Evolutionary conservation across 23 red algal genomes (phyloP).

Genomic region (Gracilaria vermiculophylla): DNA sequence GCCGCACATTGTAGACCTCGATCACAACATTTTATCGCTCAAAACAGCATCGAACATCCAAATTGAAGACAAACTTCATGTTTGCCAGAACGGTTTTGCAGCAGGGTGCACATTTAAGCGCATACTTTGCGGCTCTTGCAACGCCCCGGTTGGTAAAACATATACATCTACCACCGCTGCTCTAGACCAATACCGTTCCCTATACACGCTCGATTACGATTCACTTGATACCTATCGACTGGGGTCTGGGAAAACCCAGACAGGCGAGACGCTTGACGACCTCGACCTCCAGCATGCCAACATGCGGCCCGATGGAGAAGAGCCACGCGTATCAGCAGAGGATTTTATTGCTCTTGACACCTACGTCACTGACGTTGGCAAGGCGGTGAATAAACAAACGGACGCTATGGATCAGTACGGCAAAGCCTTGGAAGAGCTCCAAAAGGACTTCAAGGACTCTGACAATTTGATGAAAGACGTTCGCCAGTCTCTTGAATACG

Average conservation of each 20-base stretch:
- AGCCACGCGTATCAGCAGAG: neutral
- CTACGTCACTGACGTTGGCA: slow-evolving; percentile 29
- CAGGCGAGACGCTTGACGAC: neutral
- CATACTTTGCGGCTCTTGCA: slow-evolving; percentile 24
- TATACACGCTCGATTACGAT: slow-evolving; percentile 39
- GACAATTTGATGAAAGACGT: slow-evolving; percentile 23
- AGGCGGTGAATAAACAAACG: slow-evolving; percentile 24
- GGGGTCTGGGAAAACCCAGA: slow-evolving; percentile 22
- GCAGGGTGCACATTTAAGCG: slow-evolving; percentile 32
- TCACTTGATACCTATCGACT: slow-evolving; percentile 33
- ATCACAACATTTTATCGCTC: slow-evolving; percentile 24
- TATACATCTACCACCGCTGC: slow-evolving; percentile 34
- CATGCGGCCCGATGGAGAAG: neutral
- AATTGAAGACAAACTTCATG: slow-evolving; percentile 1
- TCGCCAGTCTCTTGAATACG: slow-evolving; percentile 18
- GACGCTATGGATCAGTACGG: slow-evolving; percentile 23
- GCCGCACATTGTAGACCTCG: neutral
- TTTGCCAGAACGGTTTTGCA: slow-evolving; percentile 31
- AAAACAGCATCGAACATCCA: slow-evolving; percentile 8
- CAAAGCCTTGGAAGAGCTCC: slow-evolving; percentile 18
- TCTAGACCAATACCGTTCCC: slow-evolving; percentile 24
- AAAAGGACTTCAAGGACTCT: neutral
- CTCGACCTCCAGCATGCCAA: neutral
- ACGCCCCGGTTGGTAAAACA: neutral
- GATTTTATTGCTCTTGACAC: slow-evolving; percentile 27